Evolutionary conservation across 345 rosid genomes (phyloP), one percentile per base, ranked within the genome.

Genomic region (Aurinia saxatilis): DNA sequence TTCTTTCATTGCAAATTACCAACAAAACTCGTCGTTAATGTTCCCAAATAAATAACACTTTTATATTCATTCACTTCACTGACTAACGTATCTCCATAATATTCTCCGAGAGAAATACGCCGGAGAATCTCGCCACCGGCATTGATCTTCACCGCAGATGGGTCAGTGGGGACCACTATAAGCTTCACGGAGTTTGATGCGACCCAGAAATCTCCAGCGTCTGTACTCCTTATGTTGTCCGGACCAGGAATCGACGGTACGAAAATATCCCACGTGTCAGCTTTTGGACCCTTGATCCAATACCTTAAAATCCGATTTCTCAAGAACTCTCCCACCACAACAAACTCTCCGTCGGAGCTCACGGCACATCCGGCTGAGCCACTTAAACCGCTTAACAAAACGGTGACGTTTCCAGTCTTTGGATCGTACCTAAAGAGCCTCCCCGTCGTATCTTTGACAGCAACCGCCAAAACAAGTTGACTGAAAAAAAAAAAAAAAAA

Each of bases 241-340:
- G 73, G 73, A 34, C 66, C 66, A 0, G 60, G 66, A 1, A 68
- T 59, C 38, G 66, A 68, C 8, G 66, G 54, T 23, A 67, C 45
- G 8, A 68, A 68, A 14, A 50, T 34, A 1, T 68, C 66, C 52
- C 60, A 68, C 52, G 72, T 67, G 65, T 50, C 15, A 25, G 66
- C 73, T 59, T 59, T 50, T 42, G 73, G 66, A 50, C 73, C 73
- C 15, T 51, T 68, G 54, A 68, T 68, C 73, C 66, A 69, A 42
- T 69, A 69, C 42, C 63, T 50, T 13, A 60, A 41, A 62, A 69
- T 61, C 10, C 56, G 11, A 27, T 53, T 69, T 56, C 67, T 61
- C 42, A 52, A 52, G 14, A 69, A 59, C 68, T 61, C 67, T 15
- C 73, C 62, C 25, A 69, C 67, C 11, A 69, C 17, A 2, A 69